phyloP scores from a whole-genome alignment of 192 early-diverging fungal species.

The Lobulomyces angularis region DNA sequence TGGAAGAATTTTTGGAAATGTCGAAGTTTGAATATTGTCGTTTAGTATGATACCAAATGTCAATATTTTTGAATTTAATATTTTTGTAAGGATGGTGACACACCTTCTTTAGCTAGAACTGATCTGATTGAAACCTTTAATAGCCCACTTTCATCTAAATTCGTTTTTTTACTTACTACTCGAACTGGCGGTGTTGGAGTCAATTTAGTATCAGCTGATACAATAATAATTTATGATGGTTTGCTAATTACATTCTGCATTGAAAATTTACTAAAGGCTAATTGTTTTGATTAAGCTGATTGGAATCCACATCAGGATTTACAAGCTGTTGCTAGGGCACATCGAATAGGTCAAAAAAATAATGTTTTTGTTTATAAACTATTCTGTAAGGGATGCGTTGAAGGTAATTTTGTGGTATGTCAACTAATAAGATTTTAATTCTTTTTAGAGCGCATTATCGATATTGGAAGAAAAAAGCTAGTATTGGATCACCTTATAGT shows the following conservation, averaged over 20 bases:
- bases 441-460: conserved; percentile 46
- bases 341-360: conserved; percentile 60
- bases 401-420: conserved; percentile 23
- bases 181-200: conserved; percentile 67
- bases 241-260: conserved; percentile 3
- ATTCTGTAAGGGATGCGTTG: conserved; percentile 47
- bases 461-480: conserved; percentile 63
- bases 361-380: conserved; percentile 54
- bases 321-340: conserved; percentile 60
- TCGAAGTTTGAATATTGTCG: conserved; percentile 38
- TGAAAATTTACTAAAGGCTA: not conserved
- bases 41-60: conserved; percentile 13
- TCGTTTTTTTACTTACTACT: conserved; percentile 57
- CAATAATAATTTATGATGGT: conserved; percentile 58
- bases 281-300: conserved; percentile 27
- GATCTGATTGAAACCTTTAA: conserved; percentile 54
- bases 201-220: conserved; percentile 62
- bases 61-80: not conserved
- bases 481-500: conserved; percentile 65
- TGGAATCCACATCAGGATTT: conserved; percentile 62
- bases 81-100: conserved; percentile 39
- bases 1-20: conserved; percentile 56
- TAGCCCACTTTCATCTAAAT: conserved; percentile 38
- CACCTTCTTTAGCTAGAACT: conserved; percentile 33
- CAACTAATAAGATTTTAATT: not conserved